phyloP scores from a whole-genome alignment of 129 eudicot species.

The Apium graveolens region DNA sequence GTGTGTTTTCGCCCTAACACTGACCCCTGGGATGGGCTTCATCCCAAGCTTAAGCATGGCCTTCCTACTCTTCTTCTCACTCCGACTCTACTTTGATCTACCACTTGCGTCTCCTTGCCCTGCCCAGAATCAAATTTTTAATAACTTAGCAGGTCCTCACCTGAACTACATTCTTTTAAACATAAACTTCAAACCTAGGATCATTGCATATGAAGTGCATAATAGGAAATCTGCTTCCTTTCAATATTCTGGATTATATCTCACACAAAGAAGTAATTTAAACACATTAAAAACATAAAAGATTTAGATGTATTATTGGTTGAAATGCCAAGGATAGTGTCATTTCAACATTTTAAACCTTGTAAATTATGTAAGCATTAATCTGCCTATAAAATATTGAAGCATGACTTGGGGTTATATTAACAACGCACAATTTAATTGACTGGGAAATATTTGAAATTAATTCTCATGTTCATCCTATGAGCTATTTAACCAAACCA shows the following conservation, averaged over 20 bases:
- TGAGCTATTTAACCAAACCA: background rate
- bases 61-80: constrained; percentile 37
- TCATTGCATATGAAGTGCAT: no score
- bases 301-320: background rate
- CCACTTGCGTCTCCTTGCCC: constrained; percentile 25
- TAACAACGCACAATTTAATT: background rate
- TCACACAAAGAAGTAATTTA: background rate
- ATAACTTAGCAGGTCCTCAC: background rate
- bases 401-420: background rate
- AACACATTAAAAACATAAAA: background rate
- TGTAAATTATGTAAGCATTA: background rate
- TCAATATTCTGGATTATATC: background rate
- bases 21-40: constrained; percentile 35
- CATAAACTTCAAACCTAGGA: background rate
- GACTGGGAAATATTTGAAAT: background rate
- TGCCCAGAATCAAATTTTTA: background rate
- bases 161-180: background rate
- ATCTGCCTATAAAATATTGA: background rate
- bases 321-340: background rate
- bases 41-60: constrained; percentile 38
- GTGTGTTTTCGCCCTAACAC: no score
- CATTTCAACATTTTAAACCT: background rate
- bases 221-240: background rate
- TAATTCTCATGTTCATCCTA: background rate
- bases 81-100: constrained; percentile 37